These are phyloP conservation scores for Salvia sclarea DNA, from an alignment of 305 asterid genomes.

Conservation along the genomic window DNA sequence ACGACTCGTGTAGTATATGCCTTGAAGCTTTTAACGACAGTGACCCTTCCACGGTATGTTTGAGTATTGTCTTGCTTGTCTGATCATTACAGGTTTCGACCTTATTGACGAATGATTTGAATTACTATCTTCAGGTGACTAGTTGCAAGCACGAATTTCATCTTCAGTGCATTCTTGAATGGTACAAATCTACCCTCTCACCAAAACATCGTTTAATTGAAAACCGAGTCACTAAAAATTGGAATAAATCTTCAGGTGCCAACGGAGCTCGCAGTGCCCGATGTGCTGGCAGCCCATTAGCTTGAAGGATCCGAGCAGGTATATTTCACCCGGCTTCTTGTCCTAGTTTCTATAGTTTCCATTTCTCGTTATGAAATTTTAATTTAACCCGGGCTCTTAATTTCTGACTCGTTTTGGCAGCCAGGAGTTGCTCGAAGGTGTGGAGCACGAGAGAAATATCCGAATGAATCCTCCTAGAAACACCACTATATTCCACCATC, in stretches of 20 bases:
- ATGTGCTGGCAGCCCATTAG: constrained; percentile 92
- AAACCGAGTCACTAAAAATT: neutral
- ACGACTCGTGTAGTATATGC: constrained; percentile 89
- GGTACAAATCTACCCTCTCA: constrained; percentile 43
- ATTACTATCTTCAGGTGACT: constrained; percentile 61
- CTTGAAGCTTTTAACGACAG: constrained; percentile 74
- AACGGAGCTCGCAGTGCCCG: constrained; percentile 93
- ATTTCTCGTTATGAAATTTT: neutral
- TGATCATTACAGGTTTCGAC: neutral
- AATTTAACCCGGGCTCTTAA: neutral
- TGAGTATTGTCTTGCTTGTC: constrained; percentile 4
- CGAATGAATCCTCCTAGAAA: constrained; percentile 85
- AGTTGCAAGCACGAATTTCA: constrained; percentile 91
- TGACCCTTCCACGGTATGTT: constrained; percentile 76
- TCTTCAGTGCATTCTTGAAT: constrained; percentile 93
- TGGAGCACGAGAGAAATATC: constrained; percentile 79
- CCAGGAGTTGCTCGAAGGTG: constrained; percentile 93
- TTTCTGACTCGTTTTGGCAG: constrained; percentile 46
- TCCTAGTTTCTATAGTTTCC: too few relatives aligned
- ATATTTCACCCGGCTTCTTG: neutral
- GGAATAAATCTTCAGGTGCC: constrained; percentile 59
- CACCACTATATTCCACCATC: constrained; percentile 88
- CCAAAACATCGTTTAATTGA: too few relatives aligned
- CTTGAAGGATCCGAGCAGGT: constrained; percentile 91
- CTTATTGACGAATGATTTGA: constrained; percentile 17